A percentile compares a stretch with the other conserved stretches of the same genome.
Evolutionary conservation across 768 basidiomycete genomes (phyloP).

Genomic region (Pleurotus tuoliensis): DNA sequence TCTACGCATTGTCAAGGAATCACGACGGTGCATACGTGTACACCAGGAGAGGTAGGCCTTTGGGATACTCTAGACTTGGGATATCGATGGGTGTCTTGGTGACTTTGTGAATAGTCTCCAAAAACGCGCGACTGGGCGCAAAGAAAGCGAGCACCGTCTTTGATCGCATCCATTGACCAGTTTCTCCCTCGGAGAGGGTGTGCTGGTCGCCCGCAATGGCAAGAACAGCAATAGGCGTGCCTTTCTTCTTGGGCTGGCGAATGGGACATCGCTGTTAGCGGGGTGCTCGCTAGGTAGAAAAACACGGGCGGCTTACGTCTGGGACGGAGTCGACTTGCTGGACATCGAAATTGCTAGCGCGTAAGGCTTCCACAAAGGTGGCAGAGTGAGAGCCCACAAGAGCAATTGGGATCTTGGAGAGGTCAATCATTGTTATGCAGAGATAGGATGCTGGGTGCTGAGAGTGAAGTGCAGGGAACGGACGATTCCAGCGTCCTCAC

Average conservation of each 20-base stretch:
- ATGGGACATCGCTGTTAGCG: neutral
- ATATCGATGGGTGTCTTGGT: conserved; percentile 1
- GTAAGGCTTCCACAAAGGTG: neutral
- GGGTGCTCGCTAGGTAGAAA: neutral
- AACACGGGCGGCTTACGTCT: neutral
- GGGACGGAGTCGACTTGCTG: neutral
- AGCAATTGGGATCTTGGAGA: neutral
- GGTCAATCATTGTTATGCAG: too few relatives aligned
- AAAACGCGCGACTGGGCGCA: neutral
- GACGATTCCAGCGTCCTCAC: too few relatives aligned
- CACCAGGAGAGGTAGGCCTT: neutral
- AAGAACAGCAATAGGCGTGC: neutral
- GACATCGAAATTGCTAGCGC: neutral
- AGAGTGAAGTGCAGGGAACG: too few relatives aligned
- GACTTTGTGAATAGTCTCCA: neutral
- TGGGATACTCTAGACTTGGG: neutral
- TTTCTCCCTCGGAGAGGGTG: neutral
- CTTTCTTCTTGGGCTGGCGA: neutral
- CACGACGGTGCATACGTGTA: neutral
- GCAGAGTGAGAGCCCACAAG: neutral
- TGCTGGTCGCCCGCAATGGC: neutral
- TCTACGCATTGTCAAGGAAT: neutral
- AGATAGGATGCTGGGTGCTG: too few relatives aligned
- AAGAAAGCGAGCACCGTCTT: neutral
- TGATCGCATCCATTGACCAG: neutral